A percentile compares a stretch with the other conserved stretches of the same genome.
These are phyloP conservation scores for Phragmites australis DNA, from an alignment of 176 grass and related monocot genomes.

Conservation along the genomic window DNA sequence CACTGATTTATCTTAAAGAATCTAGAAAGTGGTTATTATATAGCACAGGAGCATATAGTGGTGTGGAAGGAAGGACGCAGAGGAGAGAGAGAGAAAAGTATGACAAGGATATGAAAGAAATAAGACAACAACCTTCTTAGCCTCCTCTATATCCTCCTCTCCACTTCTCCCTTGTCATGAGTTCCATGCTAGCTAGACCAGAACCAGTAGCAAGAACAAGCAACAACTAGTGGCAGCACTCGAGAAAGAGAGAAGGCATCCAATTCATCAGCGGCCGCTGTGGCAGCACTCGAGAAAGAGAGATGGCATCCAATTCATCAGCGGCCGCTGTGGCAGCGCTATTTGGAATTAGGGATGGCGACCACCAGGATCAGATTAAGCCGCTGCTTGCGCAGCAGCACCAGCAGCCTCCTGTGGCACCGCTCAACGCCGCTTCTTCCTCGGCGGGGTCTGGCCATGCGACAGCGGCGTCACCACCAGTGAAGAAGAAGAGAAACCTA, in stretches of 20 bases:
- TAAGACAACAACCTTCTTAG: slow-evolving; percentile 66
- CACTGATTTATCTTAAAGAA: background rate
- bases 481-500: slow-evolving; percentile 94
- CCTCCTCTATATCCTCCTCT: slow-evolving; percentile 48
- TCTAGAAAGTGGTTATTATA: slow-evolving; percentile 12
- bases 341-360: slow-evolving; percentile 74
- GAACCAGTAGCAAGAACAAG: slow-evolving; percentile 31
- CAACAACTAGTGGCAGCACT: slow-evolving; percentile 9
- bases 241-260: slow-evolving; percentile 31
- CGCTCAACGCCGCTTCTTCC: slow-evolving; percentile 16
- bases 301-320: slow-evolving; percentile 77
- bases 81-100: slow-evolving; percentile 48
- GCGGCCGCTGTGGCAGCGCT: slow-evolving; percentile 49
- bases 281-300: too few relatives aligned
- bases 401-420: slow-evolving; percentile 29
- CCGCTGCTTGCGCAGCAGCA: slow-evolving; percentile 40
- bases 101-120: slow-evolving; percentile 78
- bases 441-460: slow-evolving; percentile 11
- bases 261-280: too few relatives aligned
- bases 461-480: slow-evolving; percentile 30
- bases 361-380: slow-evolving; percentile 65
- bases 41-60: slow-evolving; percentile 23
- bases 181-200: slow-evolving; percentile 25
- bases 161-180: slow-evolving; percentile 12
- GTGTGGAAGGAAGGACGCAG: slow-evolving; percentile 41